Evolutionary conservation across 1,284 basidiomycete genomes (phyloP).

Genomic region (Xerocomus tenax): DNA sequence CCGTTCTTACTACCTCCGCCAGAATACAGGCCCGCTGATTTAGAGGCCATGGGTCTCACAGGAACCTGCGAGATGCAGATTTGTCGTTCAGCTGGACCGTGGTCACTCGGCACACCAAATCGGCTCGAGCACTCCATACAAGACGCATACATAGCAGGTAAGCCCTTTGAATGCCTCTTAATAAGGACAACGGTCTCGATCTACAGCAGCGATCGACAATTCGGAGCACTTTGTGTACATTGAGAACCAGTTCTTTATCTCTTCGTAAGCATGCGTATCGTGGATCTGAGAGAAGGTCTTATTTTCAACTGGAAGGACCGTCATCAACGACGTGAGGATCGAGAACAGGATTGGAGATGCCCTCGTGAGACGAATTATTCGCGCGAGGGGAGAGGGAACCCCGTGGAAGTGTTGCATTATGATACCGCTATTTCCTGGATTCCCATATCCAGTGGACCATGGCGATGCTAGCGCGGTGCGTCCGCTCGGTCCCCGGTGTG

Average conservation of each 20-base stretch:
- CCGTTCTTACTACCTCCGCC: slow-evolving; percentile 92
- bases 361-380: slow-evolving; percentile 84
- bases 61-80: slow-evolving; percentile 98
- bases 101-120: slow-evolving; percentile 88
- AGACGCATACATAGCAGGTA: slow-evolving; percentile 88
- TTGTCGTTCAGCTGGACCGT: slow-evolving; percentile 89
- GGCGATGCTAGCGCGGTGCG: slow-evolving; percentile 83
- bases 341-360: slow-evolving; percentile 96
- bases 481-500: slow-evolving; percentile 10
- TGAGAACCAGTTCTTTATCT: slow-evolving; percentile 98
- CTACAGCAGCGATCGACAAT: slow-evolving; percentile 72
- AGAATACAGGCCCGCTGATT: slow-evolving; percentile 81
- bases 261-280: slow-evolving; percentile 51
- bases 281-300: slow-evolving; percentile 3
- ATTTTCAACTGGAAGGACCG: slow-evolving; percentile 47
- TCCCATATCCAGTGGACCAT: slow-evolving; percentile 89
- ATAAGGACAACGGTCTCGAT: neutral
- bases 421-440: slow-evolving; percentile 89
- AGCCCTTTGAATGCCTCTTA: slow-evolving; percentile 9
- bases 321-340: slow-evolving; percentile 77
- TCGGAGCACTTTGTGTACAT: slow-evolving; percentile 93
- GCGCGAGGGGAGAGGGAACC: slow-evolving; percentile 74
- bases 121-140: slow-evolving; percentile 90
- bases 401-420: slow-evolving; percentile 91
- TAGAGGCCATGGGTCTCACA: slow-evolving; percentile 75